A percentile compares a stretch with the other conserved stretches of the same genome.
Conservation (phyloP, 352 stramenopile genomes). For the Blastocystis sp. region DNA sequence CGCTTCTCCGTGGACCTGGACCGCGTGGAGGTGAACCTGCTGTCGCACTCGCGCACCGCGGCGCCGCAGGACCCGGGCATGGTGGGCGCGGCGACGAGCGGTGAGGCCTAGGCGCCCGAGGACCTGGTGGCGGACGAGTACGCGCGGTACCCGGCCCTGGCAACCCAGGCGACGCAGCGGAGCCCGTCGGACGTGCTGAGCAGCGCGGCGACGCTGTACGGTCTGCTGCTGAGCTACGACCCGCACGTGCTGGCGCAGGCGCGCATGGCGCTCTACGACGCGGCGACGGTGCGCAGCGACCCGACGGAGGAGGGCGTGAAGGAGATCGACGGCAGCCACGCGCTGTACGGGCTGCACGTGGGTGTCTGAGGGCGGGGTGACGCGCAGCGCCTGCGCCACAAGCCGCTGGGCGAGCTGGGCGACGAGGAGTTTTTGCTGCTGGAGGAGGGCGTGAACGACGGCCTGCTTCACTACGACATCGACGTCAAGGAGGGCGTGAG, state of each 20-base stretch:
- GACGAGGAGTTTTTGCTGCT: conserved; percentile 32
- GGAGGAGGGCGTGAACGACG: conserved; percentile 38
- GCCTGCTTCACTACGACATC: background rate
- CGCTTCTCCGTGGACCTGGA: conserved; percentile 58
- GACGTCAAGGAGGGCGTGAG: background rate
- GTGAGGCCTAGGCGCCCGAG: background rate
- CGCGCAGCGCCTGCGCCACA: conserved; percentile 22
- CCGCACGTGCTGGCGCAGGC: background rate
- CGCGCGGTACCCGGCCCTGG: background rate
- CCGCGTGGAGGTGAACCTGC: conserved; percentile 54
- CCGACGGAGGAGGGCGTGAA: conserved; percentile 29
- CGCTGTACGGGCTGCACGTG: background rate
- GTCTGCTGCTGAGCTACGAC: conserved; percentile 20
- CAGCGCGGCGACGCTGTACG: conserved; percentile 29
- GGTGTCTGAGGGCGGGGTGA: background rate
- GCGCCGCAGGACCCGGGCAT: conserved; percentile 5
- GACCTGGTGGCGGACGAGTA: conserved; percentile 45
- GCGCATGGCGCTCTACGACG: conserved; percentile 19
- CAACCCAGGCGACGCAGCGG: background rate
- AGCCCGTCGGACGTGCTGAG: background rate
- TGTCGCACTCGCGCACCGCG: conserved; percentile 16
- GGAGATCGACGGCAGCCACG: conserved; percentile 13
- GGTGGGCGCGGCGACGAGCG: background rate
- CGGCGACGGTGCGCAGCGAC: background rate
- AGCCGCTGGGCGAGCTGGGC: conserved; percentile 9